Conservation (phyloP, 768 basidiomycete species). For the Mycena crocata region DNA sequence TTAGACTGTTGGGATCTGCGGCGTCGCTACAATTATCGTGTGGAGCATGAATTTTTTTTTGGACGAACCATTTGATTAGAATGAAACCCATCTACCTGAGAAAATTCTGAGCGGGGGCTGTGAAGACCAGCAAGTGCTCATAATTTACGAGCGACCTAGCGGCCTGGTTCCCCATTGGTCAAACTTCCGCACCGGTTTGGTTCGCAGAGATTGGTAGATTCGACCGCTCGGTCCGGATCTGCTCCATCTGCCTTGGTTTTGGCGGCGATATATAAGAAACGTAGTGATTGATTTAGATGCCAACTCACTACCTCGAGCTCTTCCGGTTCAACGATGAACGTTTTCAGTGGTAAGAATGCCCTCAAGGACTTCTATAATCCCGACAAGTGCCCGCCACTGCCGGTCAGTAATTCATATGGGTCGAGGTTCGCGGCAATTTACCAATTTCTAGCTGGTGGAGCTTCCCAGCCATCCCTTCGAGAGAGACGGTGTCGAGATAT, state of each 20-base stretch:
- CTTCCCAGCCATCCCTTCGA: slow-evolving; percentile 26
- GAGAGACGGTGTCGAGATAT: slow-evolving; percentile 22
- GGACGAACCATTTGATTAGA: no score
- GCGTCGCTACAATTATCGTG: no score
- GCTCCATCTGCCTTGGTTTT: not conserved
- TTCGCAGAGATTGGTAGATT: not conserved
- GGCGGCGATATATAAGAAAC: not conserved
- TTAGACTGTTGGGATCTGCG: not conserved
- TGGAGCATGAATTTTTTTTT: no score
- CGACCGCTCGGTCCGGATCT: slow-evolving; percentile 6
- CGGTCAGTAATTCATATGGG: not conserved
- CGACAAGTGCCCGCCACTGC: slow-evolving; percentile 15
- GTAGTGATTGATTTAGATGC: not conserved
- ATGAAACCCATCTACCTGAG: no score
- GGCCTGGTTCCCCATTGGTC: slow-evolving; percentile 1
- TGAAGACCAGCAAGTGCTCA: no score
- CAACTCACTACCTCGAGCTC: not conserved
- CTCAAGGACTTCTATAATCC: slow-evolving; percentile 29
- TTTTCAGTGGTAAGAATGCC: slow-evolving; percentile 20
- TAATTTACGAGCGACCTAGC: not conserved
- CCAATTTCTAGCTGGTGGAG: slow-evolving; percentile 27
- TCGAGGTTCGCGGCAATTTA: not conserved
- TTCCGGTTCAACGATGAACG: slow-evolving; percentile 22
- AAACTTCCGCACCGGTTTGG: not conserved
- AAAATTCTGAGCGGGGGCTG: no score